Conservation (phyloP, 805 yeast species). For the Scheffersomyces amazonensis region DNA sequence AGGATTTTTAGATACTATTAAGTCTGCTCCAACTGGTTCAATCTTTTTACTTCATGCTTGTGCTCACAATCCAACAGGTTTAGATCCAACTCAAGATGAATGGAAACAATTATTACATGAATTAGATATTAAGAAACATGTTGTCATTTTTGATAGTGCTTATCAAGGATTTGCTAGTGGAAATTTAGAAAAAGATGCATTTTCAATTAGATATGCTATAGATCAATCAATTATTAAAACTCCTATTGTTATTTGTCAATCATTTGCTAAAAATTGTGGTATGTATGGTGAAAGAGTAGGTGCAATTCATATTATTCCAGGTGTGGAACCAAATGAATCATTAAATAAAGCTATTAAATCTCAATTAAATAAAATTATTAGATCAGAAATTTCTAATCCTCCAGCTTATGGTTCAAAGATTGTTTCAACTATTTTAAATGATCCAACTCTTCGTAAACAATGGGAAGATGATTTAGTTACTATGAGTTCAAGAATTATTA, state of each 20-base stretch:
- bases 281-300: slow-evolving; percentile 98
- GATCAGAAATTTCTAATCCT: slow-evolving; percentile 89
- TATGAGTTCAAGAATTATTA: slow-evolving; percentile 80
- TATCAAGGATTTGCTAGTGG: slow-evolving; percentile 98
- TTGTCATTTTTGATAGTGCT: slow-evolving; percentile 89
- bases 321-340: slow-evolving; percentile 28
- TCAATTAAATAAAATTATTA: slow-evolving; percentile 70
- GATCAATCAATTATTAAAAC: slow-evolving; percentile 20
- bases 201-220: slow-evolving; percentile 71
- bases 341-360: slow-evolving; percentile 61
- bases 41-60: slow-evolving; percentile 86
- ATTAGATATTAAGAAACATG: slow-evolving; percentile 58
- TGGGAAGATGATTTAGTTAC: slow-evolving; percentile 84
- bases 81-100: slow-evolving; percentile 82
- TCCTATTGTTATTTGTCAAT: slow-evolving; percentile 72
- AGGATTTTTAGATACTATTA: slow-evolving; percentile 63
- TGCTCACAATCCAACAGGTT: slow-evolving; percentile 97
- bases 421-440: slow-evolving; percentile 70
- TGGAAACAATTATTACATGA: slow-evolving; percentile 73
- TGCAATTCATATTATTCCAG: slow-evolving; percentile 74
- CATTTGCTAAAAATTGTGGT: slow-evolving; percentile 95
- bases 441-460: slow-evolving; percentile 63
- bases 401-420: slow-evolving; percentile 96
- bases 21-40: slow-evolving; percentile 70
- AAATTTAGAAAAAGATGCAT: slow-evolving; percentile 76